Base-by-base conservation (phyloP, 768 basidiomycete genomes). In the Lentinula boryana region DNA sequence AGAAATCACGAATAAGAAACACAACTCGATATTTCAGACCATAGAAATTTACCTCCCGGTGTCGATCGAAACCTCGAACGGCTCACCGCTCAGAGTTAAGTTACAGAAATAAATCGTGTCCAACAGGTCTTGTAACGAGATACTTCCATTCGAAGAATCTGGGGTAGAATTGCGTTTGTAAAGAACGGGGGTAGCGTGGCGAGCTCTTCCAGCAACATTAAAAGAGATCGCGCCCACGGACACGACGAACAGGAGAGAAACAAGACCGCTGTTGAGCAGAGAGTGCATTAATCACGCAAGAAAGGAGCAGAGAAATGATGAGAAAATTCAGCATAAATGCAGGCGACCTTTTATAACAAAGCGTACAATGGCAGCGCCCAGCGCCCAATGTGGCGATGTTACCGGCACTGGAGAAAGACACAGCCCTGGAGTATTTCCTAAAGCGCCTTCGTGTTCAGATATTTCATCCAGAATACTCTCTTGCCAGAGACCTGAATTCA, bases 31-130 rank as follows among this genome's bases (percentile, higher is more conserved):
- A 5, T 16, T 32, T 27, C 27, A 27, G 27, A 15, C 8, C 2
- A 18, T 8, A 12, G 23, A 38, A 15, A 36, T 62, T 40, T 41
- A 65, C 68, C 65, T 68, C 41, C 69, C 69, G 2, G 69, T 69
- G 41, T 70, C 69, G 46, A 70, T 66, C 27, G 59, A 31, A 32
- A 68, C 67, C 13, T 59, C 33, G 52, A 66, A 64, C 13, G 35
- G 23, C 10, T 31, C 18, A 8, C 69, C 69, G 7, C 64, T 63
- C 1, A 69, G 57, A 1, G 67, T 66, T 23, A 69, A 58, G 51
- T 68, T 69, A 23, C 62, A 60, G 32, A 53, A 56, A 48, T 68
- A 68, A 23, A 49, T 44, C n/a, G 63, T 59, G 46, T 67, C 64
- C 2, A 8, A 21, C 1, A 12, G 2, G 9, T 52, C 51, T 15